Base-by-base conservation (phyloP, 192 early-diverging fungal species). In the Gamsiella multidivaricata region DNA sequence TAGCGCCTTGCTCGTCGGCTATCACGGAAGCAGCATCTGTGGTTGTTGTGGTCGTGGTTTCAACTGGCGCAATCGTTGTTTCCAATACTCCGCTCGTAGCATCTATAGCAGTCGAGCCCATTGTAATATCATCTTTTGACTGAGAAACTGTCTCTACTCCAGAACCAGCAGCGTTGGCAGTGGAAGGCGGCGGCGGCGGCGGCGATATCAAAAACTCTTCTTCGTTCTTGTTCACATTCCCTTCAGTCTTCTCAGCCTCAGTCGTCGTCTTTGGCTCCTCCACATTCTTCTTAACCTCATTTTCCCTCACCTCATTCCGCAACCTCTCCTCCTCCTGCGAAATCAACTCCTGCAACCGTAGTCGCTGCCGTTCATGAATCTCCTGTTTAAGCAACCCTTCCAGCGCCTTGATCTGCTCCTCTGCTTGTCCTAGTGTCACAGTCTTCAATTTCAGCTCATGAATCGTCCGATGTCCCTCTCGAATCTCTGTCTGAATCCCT, bases 311-410 rank as follows among this genome's bases (percentile, higher is more conserved):
- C 46, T 42, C 47, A 15, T 20, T 22, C 53, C 31, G 60, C 20
- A 75, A 26, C 31, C 43, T 25, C 41, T 61, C 58, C 36, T 71
- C 55, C 15, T 82, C 58, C 15, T 70, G 22, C 3, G 12, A 36
- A 18, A 83, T 60, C 42, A 82, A 59, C 8, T 73, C 68, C 11
- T 72, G 37, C 12, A 88, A 49, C 6, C 51, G 39, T 22, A 70
- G 23, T 25, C 81, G 65, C 39, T 84, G 83, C 5, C 70, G 67
- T 22, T 42, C 29, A 29, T 81, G 58, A 29, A 79, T 67, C 32
- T 73, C 68, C 20, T 70, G 54, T 29, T 52, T 58, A 26, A 84
- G 46, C 31, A 67, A 18, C 17, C 15, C 32, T 20, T 76, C 65
- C 14, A 85, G 33, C 0, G 9, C 4, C 29, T 59, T 41, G 12